Percentiles rank a stretch among this genome's conserved stretches.
These are phyloP conservation scores for Malus hybrid DNA, from an alignment of 331 rosid species.

Conservation along the genomic window DNA sequence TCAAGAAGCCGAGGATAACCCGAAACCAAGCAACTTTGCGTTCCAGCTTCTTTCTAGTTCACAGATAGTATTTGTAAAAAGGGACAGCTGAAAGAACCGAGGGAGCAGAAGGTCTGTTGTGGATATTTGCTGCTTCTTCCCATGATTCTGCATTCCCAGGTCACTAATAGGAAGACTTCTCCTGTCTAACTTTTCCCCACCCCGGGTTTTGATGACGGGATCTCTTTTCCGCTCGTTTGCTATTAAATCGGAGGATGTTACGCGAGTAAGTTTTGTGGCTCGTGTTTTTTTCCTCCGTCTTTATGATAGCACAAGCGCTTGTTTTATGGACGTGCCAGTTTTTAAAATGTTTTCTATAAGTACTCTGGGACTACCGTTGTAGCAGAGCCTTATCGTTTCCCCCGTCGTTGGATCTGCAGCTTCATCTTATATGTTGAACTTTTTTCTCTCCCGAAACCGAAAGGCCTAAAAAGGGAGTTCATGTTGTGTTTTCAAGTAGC, in stretches of 20 bases:
- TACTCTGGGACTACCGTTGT: slow-evolving; percentile 39
- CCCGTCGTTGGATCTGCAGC: slow-evolving; percentile 26
- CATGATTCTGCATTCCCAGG: background rate
- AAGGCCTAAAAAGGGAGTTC: slow-evolving; percentile 20
- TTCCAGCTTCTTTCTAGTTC: slow-evolving; percentile 30
- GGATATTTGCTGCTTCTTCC: background rate
- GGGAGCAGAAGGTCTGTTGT: slow-evolving; percentile 1
- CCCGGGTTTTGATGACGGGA: background rate
- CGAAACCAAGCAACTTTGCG: slow-evolving; percentile 15
- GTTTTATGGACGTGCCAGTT: slow-evolving; percentile 19
- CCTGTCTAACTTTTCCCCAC: background rate
- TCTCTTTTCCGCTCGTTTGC: slow-evolving; percentile 21
- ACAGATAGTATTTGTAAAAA: slow-evolving; percentile 28
- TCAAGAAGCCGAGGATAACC: slow-evolving; percentile 22
- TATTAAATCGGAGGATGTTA: slow-evolving; percentile 38
- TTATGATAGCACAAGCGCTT: slow-evolving; percentile 45
- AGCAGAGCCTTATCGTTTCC: slow-evolving; percentile 26
- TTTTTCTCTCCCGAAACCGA: slow-evolving; percentile 26
- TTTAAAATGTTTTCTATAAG: slow-evolving; percentile 35
- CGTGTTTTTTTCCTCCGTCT: slow-evolving; percentile 46
- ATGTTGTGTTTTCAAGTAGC: background rate
- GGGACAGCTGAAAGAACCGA: slow-evolving; percentile 36
- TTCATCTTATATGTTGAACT: background rate
- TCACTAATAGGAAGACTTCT: background rate
- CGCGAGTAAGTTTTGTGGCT: slow-evolving; percentile 27